Base-by-base conservation (phyloP, 495 filamentous ascomycete species). In the Viridothelium virens region DNA sequence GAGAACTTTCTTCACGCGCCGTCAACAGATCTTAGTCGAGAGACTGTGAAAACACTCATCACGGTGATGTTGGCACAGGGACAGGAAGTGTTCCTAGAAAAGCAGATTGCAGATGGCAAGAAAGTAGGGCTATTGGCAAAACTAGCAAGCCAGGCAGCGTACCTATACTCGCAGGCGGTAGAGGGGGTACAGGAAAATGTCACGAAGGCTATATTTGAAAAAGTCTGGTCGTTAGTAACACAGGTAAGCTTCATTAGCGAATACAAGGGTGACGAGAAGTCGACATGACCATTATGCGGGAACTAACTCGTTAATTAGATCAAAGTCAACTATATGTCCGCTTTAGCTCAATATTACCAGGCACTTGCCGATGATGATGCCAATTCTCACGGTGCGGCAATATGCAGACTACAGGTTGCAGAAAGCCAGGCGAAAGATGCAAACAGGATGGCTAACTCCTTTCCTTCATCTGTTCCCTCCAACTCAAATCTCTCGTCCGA, bases 1-100 rank as follows among this genome's bases (percentile, higher is more conserved):
- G 92, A 97, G 78, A 97, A 98, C 78, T 98, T 98, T 77, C 79
- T 97, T 48, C 95, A 98, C 73, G 94, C 94, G 41, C 94, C 94
- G 2, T 96, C 92, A 10, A 94, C 90, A 36, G 94, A 98, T 73
- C 78, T 98, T 41, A 96, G 92, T 74, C 82, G 92, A 67, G 91
- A 97, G 16, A 97, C 94, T 2, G 90, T 98, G 67, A 96, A 96
- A 78, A 91, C 92, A 1, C 76, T 98, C 67, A 97, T 98, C 73
- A 84, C 86, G 63, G 84, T 97, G 66, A 97, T 91, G 82, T 83
- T 98, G 47, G 95, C 93, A 7, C 94, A 98, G 77, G 92, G 87
- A 0, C 94, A 98, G 74, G 94, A 98, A 74, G 90, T 97, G 1
- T 97, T 98, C 70, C 78, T 98, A 37, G 95, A 98, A 79, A 97